Evolutionary conservation across 148 eudicot genomes (phyloP).

Genomic region (Pouteria glomerata): DNA sequence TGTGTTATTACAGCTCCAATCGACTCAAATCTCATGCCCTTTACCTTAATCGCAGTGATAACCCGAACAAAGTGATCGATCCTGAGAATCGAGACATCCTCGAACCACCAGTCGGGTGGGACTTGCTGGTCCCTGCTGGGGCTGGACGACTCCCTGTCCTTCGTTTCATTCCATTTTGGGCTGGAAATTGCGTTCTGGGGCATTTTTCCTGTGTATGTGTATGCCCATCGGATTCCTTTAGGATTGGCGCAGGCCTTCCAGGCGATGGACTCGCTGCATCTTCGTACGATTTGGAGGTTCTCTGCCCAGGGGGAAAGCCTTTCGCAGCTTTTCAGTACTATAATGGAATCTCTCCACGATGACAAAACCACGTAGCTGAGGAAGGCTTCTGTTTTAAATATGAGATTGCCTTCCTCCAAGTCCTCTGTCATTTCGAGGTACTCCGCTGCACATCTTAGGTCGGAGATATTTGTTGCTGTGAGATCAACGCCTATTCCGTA

Average conservation of each 20-base stretch:
- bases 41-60: slow-evolving; percentile 89
- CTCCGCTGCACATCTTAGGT: slow-evolving; percentile 90
- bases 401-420: slow-evolving; percentile 94
- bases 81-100: slow-evolving; percentile 77
- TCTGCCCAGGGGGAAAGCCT: slow-evolving; percentile 96
- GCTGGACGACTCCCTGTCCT: slow-evolving; percentile 66
- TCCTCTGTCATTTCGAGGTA: slow-evolving; percentile 97
- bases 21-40: slow-evolving; percentile 84
- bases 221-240: slow-evolving; percentile 82
- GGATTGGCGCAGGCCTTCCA: slow-evolving; percentile 99
- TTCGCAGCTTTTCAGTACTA: slow-evolving; percentile 85
- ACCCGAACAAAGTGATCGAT: slow-evolving; percentile 96
- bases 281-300: slow-evolving; percentile 87
- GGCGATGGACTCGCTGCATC: slow-evolving; percentile 96
- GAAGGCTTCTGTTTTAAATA: slow-evolving; percentile 96
- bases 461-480: slow-evolving; percentile 84
- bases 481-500: slow-evolving; percentile 91
- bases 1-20: slow-evolving; percentile 79
- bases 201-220: slow-evolving; percentile 64
- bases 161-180: slow-evolving; percentile 75
- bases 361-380: slow-evolving; percentile 88
- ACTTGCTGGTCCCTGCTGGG: slow-evolving; percentile 56
- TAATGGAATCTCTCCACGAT: slow-evolving; percentile 90
- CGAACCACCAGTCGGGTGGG: slow-evolving; percentile 98
- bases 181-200: slow-evolving; percentile 54